A percentile compares a stretch with the other conserved stretches of the same genome.
phyloP scores from a whole-genome alignment of 352 stramenopile genomes.

The Pythium guiyangense region DNA sequence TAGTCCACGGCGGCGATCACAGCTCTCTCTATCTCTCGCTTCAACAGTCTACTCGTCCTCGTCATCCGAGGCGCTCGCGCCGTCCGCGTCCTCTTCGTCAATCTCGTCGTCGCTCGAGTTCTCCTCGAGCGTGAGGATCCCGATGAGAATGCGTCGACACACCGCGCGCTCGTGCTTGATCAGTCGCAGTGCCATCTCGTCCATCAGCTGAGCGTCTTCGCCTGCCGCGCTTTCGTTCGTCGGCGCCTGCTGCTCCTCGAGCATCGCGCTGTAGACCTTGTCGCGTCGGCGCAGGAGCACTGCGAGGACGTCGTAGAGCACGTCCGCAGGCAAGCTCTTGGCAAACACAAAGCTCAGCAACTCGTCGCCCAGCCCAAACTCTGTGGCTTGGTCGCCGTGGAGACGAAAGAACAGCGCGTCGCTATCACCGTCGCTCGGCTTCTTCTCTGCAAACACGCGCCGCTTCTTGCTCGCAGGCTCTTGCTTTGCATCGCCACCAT shows the following conservation, averaged over 20 bases:
- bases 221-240: not conserved
- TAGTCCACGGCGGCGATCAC: too few relatives aligned
- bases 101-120: constrained; percentile 31
- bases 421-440: constrained; percentile 8
- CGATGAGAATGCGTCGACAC: constrained; percentile 56
- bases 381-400: constrained; percentile 34
- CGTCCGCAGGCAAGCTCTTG: constrained; percentile 40
- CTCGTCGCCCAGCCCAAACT: constrained; percentile 62
- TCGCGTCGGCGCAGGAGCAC: constrained; percentile 60
- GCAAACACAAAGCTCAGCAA: constrained; percentile 63
- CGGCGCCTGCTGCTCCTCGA: constrained; percentile 14
- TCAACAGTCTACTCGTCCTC: too few relatives aligned
- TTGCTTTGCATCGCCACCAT: constrained; percentile 14
- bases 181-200: constrained; percentile 22
- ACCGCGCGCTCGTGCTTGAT: constrained; percentile 45
- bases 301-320: constrained; percentile 59
- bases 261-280: constrained; percentile 49
- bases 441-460: constrained; percentile 30
- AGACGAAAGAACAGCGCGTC: constrained; percentile 47
- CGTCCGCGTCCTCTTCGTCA: not conserved
- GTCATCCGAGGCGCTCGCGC: too few relatives aligned
- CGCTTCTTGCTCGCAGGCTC: constrained; percentile 29
- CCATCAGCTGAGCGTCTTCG: not conserved
- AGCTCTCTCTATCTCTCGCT: not conserved
- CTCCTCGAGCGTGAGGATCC: constrained; percentile 59